phyloP scores from a whole-genome alignment of 805 yeast genomes.

The Brettanomyces sp. region DNA sequence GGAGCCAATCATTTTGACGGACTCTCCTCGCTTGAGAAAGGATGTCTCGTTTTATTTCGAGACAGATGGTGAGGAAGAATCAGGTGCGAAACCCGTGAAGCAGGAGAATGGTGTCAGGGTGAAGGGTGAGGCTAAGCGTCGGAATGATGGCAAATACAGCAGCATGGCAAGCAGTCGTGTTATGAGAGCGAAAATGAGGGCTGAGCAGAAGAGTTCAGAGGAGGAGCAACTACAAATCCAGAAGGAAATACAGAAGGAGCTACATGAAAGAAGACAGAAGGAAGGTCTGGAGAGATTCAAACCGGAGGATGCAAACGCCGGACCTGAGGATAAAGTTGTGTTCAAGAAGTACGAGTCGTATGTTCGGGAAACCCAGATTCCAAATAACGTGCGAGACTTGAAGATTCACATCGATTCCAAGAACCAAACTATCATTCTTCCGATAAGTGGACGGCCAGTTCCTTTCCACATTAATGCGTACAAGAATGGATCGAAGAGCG shows the following conservation, averaged over 20 bases:
- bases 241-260: slow-evolving; percentile 70
- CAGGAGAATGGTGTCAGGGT: slow-evolving; percentile 1
- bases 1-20: slow-evolving; percentile 61
- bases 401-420: slow-evolving; percentile 81
- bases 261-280: slow-evolving; percentile 78
- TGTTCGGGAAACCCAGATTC: slow-evolving; percentile 87
- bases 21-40: slow-evolving; percentile 57
- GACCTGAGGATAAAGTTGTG: slow-evolving; percentile 54
- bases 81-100: slow-evolving; percentile 11
- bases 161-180: slow-evolving; percentile 48
- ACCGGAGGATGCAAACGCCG: slow-evolving; percentile 64
- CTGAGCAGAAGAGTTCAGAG: slow-evolving; percentile 62
- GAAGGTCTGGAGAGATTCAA: slow-evolving; percentile 79
- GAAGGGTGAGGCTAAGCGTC: slow-evolving; percentile 8
- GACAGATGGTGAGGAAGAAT: slow-evolving; percentile 39
- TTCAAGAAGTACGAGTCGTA: slow-evolving; percentile 92
- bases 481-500: slow-evolving; percentile 89
- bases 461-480: slow-evolving; percentile 94
- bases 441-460: slow-evolving; percentile 92
- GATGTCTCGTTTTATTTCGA: slow-evolving; percentile 82
- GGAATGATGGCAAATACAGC: slow-evolving; percentile 14
- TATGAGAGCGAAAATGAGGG: slow-evolving; percentile 68
- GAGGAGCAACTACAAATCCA: slow-evolving; percentile 75
- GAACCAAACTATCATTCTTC: slow-evolving; percentile 80
- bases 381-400: slow-evolving; percentile 71